Evolutionary conservation across 2,329 filamentous ascomycete genomes (phyloP).

Genomic region (Penicillium sp.): DNA sequence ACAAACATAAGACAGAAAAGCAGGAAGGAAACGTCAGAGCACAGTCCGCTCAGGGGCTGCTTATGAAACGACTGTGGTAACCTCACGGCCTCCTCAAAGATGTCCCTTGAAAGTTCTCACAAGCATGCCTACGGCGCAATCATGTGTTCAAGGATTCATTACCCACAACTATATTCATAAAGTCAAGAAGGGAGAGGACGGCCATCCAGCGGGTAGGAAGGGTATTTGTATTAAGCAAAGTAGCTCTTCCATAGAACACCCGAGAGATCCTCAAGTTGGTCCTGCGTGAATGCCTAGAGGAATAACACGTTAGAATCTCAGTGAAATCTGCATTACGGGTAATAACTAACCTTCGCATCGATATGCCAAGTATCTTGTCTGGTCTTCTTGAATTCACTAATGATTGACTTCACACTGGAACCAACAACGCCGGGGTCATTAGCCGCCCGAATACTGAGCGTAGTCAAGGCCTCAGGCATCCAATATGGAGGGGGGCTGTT

Average conservation of each 20-base stretch:
- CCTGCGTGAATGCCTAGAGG: slow-evolving; percentile 77
- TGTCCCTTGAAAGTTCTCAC: neutral
- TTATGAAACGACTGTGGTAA: neutral
- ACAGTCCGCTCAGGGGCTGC: neutral
- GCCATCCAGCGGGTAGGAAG: neutral
- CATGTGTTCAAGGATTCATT: neutral
- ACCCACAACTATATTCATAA: slow-evolving; percentile 1
- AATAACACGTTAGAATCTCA: slow-evolving; percentile 23
- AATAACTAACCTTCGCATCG: slow-evolving; percentile 84
- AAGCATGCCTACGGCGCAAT: neutral
- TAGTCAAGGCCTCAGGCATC: slow-evolving; percentile 91
- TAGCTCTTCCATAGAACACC: slow-evolving; percentile 99
- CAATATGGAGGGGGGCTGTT: slow-evolving; percentile 87
- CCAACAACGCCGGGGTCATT: slow-evolving; percentile 90
- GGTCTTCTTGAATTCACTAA: slow-evolving; percentile 99
- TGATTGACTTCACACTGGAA: slow-evolving; percentile 89
- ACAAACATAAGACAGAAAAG: slow-evolving; percentile 6
- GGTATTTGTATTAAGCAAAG: slow-evolving; percentile 68
- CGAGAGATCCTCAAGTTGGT: slow-evolving; percentile 92
- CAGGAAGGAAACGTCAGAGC: neutral
- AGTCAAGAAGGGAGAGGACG: neutral
- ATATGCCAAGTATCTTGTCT: slow-evolving; percentile 98
- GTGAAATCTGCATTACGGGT: neutral
- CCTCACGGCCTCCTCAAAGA: neutral
- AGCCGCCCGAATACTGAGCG: slow-evolving; percentile 80